Conservation (phyloP, 2,329 filamentous ascomycete species). For the Ramichloridium luteum region DNA sequence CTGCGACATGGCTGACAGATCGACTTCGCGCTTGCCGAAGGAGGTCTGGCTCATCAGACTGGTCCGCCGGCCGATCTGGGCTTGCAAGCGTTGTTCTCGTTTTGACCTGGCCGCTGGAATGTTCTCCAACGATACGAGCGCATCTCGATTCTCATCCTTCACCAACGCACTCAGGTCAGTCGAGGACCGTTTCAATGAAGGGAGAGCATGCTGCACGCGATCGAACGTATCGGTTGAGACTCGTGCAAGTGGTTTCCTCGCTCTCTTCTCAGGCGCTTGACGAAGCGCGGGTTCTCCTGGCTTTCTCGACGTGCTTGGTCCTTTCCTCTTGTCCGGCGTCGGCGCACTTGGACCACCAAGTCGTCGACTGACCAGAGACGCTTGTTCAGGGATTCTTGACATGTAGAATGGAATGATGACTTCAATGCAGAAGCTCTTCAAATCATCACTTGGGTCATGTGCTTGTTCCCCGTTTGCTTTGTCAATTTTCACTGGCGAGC, state of each 20-base stretch:
- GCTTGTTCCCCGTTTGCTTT: constrained; percentile 13
- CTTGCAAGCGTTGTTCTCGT: constrained; percentile 5
- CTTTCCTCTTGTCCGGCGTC: constrained; percentile 42
- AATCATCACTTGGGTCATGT: constrained; percentile 41
- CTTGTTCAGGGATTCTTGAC: constrained; percentile 59
- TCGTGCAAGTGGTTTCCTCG: constrained; percentile 46
- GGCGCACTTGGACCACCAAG: constrained; percentile 58
- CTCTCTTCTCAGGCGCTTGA: constrained; percentile 28
- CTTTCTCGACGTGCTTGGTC: constrained; percentile 27
- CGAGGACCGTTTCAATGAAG: constrained; percentile 56
- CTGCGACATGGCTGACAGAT: constrained; percentile 41
- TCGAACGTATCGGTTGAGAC: constrained; percentile 47
- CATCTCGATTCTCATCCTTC: constrained; percentile 58
- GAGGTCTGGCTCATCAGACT: constrained; percentile 21
- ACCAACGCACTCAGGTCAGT: constrained; percentile 46
- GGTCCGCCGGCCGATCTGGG: constrained; percentile 26
- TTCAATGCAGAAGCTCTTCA: constrained; percentile 67
- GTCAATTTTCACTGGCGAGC: constrained; percentile 37
- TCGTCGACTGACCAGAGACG: constrained; percentile 59
- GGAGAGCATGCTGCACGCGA: constrained; percentile 41
- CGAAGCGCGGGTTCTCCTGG: constrained; percentile 26
- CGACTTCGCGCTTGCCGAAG: constrained; percentile 38
- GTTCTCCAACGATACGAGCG: constrained; percentile 38
- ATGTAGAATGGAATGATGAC: constrained; percentile 73
- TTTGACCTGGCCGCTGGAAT: constrained; percentile 26